Conservation (phyloP, 2,329 filamentous ascomycete species). For the Pseudogymnoascus sp. region DNA sequence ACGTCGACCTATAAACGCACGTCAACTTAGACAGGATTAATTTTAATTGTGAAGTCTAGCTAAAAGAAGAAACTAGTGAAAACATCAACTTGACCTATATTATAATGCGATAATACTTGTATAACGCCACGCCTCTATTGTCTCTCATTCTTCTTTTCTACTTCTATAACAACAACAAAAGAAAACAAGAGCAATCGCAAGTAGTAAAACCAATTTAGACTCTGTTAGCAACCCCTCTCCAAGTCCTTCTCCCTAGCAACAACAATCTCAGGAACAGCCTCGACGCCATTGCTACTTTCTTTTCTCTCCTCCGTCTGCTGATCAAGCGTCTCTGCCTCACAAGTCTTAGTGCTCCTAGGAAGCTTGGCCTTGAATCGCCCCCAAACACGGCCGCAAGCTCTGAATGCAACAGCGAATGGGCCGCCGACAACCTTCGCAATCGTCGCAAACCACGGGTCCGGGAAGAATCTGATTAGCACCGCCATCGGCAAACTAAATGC, state of each 20-base stretch:
- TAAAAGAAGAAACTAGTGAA: not conserved
- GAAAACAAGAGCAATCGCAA: not conserved
- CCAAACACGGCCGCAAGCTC: not conserved
- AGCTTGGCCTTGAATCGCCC: not conserved
- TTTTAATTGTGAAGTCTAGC: not conserved
- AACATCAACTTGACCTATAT: not conserved
- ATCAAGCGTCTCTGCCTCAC: not conserved
- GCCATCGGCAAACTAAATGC: slow-evolving; percentile 11
- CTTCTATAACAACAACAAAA: not conserved
- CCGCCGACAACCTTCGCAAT: not conserved
- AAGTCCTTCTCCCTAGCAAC: not conserved
- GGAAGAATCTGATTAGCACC: slow-evolving; percentile 11
- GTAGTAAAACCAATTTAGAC: not conserved
- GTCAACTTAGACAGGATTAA: not conserved
- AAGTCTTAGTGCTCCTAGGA: not conserved
- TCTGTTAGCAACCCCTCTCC: not conserved
- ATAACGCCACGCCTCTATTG: not conserved
- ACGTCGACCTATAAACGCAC: not conserved
- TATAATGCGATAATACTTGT: not conserved
- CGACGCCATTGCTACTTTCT: not conserved
- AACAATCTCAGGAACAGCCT: not conserved
- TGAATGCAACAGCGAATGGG: not conserved
- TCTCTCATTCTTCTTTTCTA: not conserved
- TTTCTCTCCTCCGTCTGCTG: not conserved
- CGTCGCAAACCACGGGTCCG: slow-evolving; percentile 1